Evolutionary conservation across 768 basidiomycete genomes (phyloP).

Genomic region (Boletus speciosus): DNA sequence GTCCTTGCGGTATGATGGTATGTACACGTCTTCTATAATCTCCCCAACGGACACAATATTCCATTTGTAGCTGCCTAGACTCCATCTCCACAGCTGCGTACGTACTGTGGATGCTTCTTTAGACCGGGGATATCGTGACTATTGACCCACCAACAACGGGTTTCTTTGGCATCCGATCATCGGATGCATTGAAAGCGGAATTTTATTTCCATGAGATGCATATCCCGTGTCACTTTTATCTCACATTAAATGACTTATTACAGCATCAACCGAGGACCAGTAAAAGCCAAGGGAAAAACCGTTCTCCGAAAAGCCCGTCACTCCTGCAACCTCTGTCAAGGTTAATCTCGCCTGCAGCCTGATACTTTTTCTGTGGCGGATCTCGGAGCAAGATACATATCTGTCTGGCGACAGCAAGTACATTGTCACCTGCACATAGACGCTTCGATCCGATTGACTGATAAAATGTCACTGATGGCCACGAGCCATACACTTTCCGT

Average conservation of each 20-base stretch:
- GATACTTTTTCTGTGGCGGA: conserved; percentile 8
- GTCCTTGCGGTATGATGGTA: conserved; percentile 10
- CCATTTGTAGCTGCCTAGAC: conserved; percentile 7
- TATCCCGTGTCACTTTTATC: conserved; percentile 18
- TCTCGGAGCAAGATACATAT: conserved; percentile 8
- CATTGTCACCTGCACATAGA: neutral
- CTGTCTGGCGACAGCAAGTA: neutral
- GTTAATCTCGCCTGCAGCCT: conserved; percentile 25
- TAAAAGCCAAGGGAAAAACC: conserved; percentile 4
- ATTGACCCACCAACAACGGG: conserved; percentile 8
- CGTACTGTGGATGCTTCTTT: conserved; percentile 14
- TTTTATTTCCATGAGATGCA: conserved; percentile 14
- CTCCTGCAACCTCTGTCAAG: conserved; percentile 11
- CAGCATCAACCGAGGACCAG: conserved; percentile 14
- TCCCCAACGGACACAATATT: conserved; percentile 1
- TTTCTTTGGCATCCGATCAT: conserved; percentile 17
- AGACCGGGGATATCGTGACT: conserved; percentile 8
- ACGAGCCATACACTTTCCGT: neutral
- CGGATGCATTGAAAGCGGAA: conserved; percentile 12
- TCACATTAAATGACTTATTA: conserved; percentile 17
- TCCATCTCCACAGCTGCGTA: conserved; percentile 16
- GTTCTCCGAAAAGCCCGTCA: conserved; percentile 14
- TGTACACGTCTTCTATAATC: conserved; percentile 9
- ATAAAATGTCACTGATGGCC: neutral
- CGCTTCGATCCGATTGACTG: neutral